Evolutionary conservation across 2,329 filamentous ascomycete genomes (phyloP).

Genomic region (Xylaria sp.): DNA sequence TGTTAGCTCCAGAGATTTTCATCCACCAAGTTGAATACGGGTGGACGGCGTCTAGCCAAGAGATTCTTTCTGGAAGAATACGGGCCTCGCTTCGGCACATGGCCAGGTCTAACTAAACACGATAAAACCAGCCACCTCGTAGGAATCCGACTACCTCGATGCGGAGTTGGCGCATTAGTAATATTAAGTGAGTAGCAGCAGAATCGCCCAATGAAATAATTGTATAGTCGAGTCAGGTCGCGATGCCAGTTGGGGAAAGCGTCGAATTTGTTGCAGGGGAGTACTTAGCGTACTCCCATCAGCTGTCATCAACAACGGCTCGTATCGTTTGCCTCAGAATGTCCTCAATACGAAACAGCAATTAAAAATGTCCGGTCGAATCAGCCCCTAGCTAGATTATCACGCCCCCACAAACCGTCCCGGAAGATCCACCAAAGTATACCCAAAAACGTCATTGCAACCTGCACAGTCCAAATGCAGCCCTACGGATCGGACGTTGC

Average conservation of each 20-base stretch:
- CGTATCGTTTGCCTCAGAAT: constrained; percentile 33
- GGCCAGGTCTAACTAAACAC: constrained; percentile 30
- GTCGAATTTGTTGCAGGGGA: constrained; percentile 25
- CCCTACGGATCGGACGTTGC: constrained; percentile 34
- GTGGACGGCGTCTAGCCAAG: constrained; percentile 28
- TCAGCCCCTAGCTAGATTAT: constrained; percentile 31
- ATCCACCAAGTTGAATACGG: constrained; percentile 32
- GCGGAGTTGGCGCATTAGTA: constrained; percentile 15
- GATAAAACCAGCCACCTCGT: constrained; percentile 33
- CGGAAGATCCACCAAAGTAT: constrained; percentile 32
- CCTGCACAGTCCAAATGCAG: constrained; percentile 38
- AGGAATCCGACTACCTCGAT: constrained; percentile 5
- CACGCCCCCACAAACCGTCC: constrained; percentile 36
- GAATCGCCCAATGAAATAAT: constrained; percentile 20
- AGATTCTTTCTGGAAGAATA: constrained; percentile 32
- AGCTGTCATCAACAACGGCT: constrained; percentile 27
- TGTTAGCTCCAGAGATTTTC: background rate
- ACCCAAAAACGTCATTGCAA: constrained; percentile 34
- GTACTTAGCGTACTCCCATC: constrained; percentile 7
- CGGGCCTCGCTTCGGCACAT: constrained; percentile 27
- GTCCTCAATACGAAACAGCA: constrained; percentile 39
- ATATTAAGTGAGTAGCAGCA: background rate
- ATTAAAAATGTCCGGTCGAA: constrained; percentile 35
- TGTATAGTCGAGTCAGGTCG: constrained; percentile 24
- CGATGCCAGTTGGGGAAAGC: constrained; percentile 27